Percentiles rank a stretch among this genome's conserved stretches.
Evolutionary conservation across 1,284 basidiomycete species (phyloP).

Genomic region (Marasmius sp.): DNA sequence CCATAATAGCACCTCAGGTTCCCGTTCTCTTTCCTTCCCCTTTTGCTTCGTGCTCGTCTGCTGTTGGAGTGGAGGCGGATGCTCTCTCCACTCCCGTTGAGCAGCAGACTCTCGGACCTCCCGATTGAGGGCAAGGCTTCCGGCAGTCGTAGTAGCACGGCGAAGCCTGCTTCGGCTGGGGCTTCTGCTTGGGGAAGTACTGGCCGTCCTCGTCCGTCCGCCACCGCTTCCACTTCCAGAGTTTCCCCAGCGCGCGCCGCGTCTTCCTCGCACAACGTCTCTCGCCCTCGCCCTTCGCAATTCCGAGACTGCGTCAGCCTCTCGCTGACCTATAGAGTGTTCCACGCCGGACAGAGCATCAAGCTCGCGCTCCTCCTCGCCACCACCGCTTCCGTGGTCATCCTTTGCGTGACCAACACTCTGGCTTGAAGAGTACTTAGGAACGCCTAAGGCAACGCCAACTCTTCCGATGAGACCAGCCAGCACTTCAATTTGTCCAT

Average conservation of each 20-base stretch:
- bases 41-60: not conserved
- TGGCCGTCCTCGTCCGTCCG: conserved; percentile 19
- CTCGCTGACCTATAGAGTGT: conserved; percentile 15
- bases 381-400: conserved; percentile 7
- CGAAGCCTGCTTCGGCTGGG: conserved; percentile 74
- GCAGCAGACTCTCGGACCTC: not conserved
- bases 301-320: conserved; percentile 37
- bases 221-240: conserved; percentile 53
- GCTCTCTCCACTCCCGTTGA: conserved; percentile 11
- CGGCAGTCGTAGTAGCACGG: conserved; percentile 32
- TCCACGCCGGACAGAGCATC: conserved; percentile 10
- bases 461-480: conserved; percentile 55
- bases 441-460: too few species aligned
- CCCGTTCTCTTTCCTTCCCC: not conserved
- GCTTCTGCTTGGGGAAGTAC: conserved; percentile 42
- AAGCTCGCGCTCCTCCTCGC: conserved; percentile 16
- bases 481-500: conserved; percentile 52
- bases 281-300: conserved; percentile 48
- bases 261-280: conserved; percentile 46
- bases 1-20: conserved; percentile 63
- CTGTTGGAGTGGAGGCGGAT: not conserved
- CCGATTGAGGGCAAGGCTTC: conserved; percentile 40
- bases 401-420: conserved; percentile 13
- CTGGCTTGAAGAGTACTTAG: not conserved
- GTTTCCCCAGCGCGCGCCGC: conserved; percentile 40